Base-by-base conservation (phyloP, 257 asterid genomes). In the Apocynum venetum region DNA sequence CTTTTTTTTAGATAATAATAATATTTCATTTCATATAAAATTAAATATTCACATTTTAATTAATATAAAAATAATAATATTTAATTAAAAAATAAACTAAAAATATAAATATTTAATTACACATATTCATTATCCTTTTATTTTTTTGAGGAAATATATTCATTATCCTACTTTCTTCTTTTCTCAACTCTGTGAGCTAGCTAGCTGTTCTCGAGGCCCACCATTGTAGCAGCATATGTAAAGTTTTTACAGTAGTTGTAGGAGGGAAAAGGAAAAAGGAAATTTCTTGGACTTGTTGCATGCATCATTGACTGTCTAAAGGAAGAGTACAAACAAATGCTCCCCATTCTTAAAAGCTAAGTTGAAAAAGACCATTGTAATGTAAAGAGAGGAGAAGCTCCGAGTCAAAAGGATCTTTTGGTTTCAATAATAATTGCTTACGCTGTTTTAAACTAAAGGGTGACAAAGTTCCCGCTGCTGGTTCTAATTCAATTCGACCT, bases 331-430 rank as follows among this genome's bases (percentile, higher is more conserved):
- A 64, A 64, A 64, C 1, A 9, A 36, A 64, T 46, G 49, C 49
- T 4, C 70, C 47, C 70, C 47, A 36, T 36, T 64, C 20, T 13
- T 38, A 13, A 64, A 63, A 64, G 8, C 9, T 38, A 36, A 38
- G 70, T 36, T 36, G 70, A 38, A 5, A n/a, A 63, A 35, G 68
- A 4, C 68, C 68, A 63, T 35, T 63, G 68, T 44, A 63, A 63
- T 35, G 43, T 63, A 63, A 63, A 63, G 44, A 35, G 40, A 35
- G 68, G 7, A 35, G 47, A 38, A 64, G 70, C 49, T 12, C 6
- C 3, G 49, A 66, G 71, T 66, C 71, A 66, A 66, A 66, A 66
- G 35, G 49, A 66, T 41, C 49, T 66, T 66, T 66, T 40, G 71
- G 25, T 40, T 66, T 17, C 6, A 66, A 66, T 13, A 66, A 66